Evolutionary conservation across 2,329 filamentous ascomycete genomes (phyloP).

Genomic region (Aspergillus hortae): DNA sequence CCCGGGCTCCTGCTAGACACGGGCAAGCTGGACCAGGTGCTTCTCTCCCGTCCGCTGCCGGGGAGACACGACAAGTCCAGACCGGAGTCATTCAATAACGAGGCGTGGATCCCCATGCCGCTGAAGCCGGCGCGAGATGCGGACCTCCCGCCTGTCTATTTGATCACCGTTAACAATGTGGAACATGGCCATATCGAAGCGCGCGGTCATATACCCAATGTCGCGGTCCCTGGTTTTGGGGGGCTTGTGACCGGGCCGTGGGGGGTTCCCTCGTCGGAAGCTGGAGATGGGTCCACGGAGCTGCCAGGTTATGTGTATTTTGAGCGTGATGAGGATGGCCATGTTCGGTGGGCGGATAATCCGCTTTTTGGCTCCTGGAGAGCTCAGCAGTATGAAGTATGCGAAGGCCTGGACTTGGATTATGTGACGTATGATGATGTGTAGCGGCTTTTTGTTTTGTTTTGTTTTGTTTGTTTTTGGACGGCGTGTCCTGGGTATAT

Average conservation of each 20-base stretch:
- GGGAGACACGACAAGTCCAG: constrained; percentile 29
- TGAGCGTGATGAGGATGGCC: constrained; percentile 32
- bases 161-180: constrained; percentile 37
- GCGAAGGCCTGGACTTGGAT: constrained; percentile 36
- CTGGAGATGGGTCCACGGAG: constrained; percentile 7
- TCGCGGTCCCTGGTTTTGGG: constrained; percentile 30
- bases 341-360: constrained; percentile 30
- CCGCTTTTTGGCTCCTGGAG: constrained; percentile 37
- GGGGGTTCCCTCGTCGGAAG: constrained; percentile 10
- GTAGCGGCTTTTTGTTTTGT: constrained; percentile 15
- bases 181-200: constrained; percentile 32
- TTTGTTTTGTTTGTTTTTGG: constrained; percentile 5
- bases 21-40: constrained; percentile 34
- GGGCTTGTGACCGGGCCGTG: constrained; percentile 27
- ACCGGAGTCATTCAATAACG: constrained; percentile 34
- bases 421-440: constrained; percentile 16
- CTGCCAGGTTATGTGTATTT: constrained; percentile 40
- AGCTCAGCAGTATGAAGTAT: constrained; percentile 32
- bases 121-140: constrained; percentile 30
- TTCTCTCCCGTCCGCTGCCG: constrained; percentile 34
- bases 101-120: constrained; percentile 37
- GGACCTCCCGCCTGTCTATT: constrained; percentile 31
- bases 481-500: too few species aligned
- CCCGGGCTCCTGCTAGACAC: constrained; percentile 40
- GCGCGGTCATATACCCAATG: constrained; percentile 35